Percentiles rank a stretch among this genome's conserved stretches.
phyloP scores from a whole-genome alignment of 2,329 filamentous ascomycete species.

The Venturia carpophila region DNA sequence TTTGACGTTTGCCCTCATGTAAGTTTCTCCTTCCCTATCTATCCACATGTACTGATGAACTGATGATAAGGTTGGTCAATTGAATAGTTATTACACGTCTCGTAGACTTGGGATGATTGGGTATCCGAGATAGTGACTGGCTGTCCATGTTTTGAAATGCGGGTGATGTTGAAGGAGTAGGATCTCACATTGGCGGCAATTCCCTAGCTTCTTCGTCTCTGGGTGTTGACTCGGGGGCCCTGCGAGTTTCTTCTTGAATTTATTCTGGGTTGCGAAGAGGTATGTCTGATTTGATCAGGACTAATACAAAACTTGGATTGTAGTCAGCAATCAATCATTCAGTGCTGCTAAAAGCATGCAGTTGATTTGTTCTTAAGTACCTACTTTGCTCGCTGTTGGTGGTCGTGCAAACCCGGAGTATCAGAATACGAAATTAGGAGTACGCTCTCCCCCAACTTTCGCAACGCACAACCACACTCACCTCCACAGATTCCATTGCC shows the following conservation, averaged over 20 bases:
- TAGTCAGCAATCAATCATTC: background rate
- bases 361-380: background rate
- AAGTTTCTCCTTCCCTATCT: background rate
- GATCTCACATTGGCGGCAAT: too few relatives aligned
- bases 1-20: background rate
- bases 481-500: background rate
- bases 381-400: background rate
- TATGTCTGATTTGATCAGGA: background rate
- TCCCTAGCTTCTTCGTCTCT: background rate
- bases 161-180: background rate
- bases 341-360: background rate
- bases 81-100: background rate
- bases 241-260: background rate
- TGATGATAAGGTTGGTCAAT: background rate
- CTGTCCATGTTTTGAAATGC: background rate
- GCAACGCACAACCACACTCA: background rate
- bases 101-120: background rate
- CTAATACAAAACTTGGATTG: background rate
- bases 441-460: background rate
- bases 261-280: background rate
- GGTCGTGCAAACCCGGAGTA: background rate
- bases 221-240: background rate
- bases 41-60: conserved; percentile 1
- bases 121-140: background rate
- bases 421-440: background rate